phyloP scores from a whole-genome alignment of 2,329 filamentous ascomycete genomes.

The Pseudodiploospora longispora region DNA sequence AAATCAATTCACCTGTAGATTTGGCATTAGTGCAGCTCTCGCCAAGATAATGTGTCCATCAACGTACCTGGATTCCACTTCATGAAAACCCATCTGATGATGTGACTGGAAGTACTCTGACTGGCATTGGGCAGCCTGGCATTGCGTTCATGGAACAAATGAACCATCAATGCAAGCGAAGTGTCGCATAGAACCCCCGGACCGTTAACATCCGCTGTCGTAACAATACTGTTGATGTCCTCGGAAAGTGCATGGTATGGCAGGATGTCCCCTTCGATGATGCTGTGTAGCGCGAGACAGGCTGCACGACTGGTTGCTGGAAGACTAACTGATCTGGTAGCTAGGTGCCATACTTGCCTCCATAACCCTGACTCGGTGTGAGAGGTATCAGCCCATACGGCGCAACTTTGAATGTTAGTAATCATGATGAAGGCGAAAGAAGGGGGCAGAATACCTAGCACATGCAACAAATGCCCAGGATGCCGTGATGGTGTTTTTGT shows the following conservation, averaged over 20 bases:
- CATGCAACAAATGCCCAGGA: constrained; percentile 84
- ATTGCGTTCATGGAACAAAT: constrained; percentile 58
- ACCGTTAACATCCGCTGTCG: constrained; percentile 72
- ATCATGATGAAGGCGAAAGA: background rate
- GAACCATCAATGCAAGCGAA: constrained; percentile 63
- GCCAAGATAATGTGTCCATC: background rate
- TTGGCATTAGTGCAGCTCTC: background rate
- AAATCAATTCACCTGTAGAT: constrained; percentile 52
- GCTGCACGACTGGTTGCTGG: constrained; percentile 67
- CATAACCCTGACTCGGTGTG: constrained; percentile 16
- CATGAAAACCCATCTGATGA: constrained; percentile 73
- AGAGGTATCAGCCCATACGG: constrained; percentile 22
- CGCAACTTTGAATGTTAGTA: constrained; percentile 25
- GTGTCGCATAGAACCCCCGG: constrained; percentile 74
- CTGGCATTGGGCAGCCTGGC: constrained; percentile 61
- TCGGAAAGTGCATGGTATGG: constrained; percentile 59
- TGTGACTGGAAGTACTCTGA: constrained; percentile 58
- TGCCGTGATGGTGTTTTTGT: constrained; percentile 59
- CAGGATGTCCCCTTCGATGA: constrained; percentile 60
- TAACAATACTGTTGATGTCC: constrained; percentile 63
- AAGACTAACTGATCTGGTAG: constrained; percentile 62
- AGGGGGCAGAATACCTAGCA: constrained; percentile 51
- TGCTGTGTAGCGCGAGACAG: constrained; percentile 60
- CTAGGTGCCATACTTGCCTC: constrained; percentile 18
- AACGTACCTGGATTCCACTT: constrained; percentile 72